A percentile compares a stretch with the other conserved stretches of the same genome.
Conservation (phyloP, 352 stramenopile genomes). For the Pythium plurisporium region DNA sequence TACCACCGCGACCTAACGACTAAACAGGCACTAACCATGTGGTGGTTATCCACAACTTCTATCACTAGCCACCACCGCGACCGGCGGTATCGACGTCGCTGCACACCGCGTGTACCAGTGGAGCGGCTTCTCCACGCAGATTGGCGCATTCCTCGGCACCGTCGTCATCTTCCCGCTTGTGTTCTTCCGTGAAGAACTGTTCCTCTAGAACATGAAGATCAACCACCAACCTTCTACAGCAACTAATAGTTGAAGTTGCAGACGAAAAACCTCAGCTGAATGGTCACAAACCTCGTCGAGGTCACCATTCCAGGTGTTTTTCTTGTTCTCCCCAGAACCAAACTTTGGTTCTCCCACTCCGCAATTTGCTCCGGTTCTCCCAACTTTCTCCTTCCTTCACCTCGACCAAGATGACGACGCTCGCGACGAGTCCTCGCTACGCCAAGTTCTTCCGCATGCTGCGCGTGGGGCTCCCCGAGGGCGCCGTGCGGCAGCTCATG, state of each 20-base stretch:
- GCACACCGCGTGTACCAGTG: slow-evolving; percentile 59
- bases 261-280: neutral
- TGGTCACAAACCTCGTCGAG: too few species aligned
- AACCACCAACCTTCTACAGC: too few species aligned
- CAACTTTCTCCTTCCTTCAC: neutral
- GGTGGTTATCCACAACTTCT: neutral
- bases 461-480: slow-evolving; percentile 9
- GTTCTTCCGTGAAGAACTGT: slow-evolving; percentile 50
- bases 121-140: slow-evolving; percentile 59
- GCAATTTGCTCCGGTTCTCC: neutral
- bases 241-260: neutral
- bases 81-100: slow-evolving; percentile 10
- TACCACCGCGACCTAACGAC: neutral
- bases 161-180: slow-evolving; percentile 63
- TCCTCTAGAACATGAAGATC: slow-evolving; percentile 12
- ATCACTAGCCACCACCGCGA: neutral
- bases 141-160: slow-evolving; percentile 56
- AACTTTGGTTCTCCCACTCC: neutral
- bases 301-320: neutral
- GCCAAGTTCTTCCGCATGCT: slow-evolving; percentile 21
- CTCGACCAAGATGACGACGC: slow-evolving; percentile 3
- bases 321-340: neutral
- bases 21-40: neutral
- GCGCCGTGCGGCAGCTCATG: slow-evolving; percentile 11
- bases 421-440: slow-evolving; percentile 1